Conservation (phyloP, 1,139 yeast species). For the Debaryomyces sp. region DNA sequence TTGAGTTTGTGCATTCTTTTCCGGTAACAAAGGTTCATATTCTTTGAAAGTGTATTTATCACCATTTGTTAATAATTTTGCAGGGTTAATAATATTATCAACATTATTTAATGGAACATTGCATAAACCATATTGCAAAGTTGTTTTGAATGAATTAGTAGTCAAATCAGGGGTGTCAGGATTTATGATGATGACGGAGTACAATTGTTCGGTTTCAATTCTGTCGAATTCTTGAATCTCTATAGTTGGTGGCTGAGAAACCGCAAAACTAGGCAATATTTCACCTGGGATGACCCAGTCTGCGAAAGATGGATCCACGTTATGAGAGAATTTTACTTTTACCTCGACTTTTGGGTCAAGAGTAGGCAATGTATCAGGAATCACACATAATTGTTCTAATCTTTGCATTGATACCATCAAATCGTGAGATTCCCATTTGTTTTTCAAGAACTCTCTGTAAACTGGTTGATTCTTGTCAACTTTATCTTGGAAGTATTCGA, state of each 20-base stretch:
- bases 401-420: constrained; percentile 84
- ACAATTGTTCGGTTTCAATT: constrained; percentile 45
- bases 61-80: constrained; percentile 44
- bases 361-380: constrained; percentile 94
- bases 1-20: constrained; percentile 80
- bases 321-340: constrained; percentile 72
- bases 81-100: constrained; percentile 60
- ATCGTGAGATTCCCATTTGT: constrained; percentile 73
- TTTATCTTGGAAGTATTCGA: constrained; percentile 41
- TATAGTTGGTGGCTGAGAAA: constrained; percentile 73
- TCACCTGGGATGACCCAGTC: constrained; percentile 82
- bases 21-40: constrained; percentile 89
- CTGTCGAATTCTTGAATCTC: constrained; percentile 72
- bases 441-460: constrained; percentile 66
- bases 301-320: constrained; percentile 49
- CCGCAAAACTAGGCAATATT: constrained; percentile 70
- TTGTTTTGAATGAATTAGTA: constrained; percentile 69
- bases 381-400: constrained; percentile 78
- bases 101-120: constrained; percentile 66
- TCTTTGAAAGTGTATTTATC: constrained; percentile 48
- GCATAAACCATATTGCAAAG: constrained; percentile 76
- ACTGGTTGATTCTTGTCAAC: constrained; percentile 78
- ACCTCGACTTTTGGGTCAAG: constrained; percentile 82
- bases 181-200: constrained; percentile 80
- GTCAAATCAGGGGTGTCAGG: constrained; percentile 88